A percentile compares a stretch with the other conserved stretches of the same genome.
Conservation (phyloP, 2,329 filamentous ascomycete genomes). For the Dactylonectria estremocensis region DNA sequence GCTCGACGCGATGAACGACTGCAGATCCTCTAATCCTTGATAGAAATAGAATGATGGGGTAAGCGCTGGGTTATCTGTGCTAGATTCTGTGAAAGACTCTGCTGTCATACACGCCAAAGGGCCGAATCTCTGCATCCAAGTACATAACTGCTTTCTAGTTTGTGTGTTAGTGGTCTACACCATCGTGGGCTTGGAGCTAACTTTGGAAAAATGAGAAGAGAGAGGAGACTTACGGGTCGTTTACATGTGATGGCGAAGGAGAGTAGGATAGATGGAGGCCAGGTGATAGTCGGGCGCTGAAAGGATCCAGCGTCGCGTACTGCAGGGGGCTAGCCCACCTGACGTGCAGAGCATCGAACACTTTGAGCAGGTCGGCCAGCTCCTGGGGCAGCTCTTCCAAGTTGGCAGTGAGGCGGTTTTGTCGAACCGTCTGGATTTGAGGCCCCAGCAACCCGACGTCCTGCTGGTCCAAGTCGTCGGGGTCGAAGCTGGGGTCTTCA, state of each 20-base stretch:
- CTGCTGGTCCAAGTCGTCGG: conserved; percentile 72
- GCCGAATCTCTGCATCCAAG: conserved; percentile 72
- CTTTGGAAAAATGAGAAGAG: background rate
- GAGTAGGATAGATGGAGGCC: conserved; percentile 88
- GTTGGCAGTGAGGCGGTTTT: conserved; percentile 83
- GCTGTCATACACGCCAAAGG: conserved; percentile 66
- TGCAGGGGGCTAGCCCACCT: conserved; percentile 78
- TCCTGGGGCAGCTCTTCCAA: conserved; percentile 81
- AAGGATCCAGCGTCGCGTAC: conserved; percentile 76
- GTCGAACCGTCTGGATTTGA: conserved; percentile 76
- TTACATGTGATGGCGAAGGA: conserved; percentile 55
- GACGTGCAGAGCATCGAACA: conserved; percentile 81
- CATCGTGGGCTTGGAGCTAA: background rate
- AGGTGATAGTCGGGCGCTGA: conserved; percentile 81
- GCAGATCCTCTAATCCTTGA: conserved; percentile 72
- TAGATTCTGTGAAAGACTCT: conserved; percentile 72
- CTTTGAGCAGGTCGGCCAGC: conserved; percentile 73
- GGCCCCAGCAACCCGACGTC: conserved; percentile 69
- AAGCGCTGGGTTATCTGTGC: conserved; percentile 50
- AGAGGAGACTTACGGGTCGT: conserved; percentile 42
- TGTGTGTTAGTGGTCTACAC: conserved; percentile 11
- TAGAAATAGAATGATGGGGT: conserved; percentile 79
- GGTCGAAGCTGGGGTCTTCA: conserved; percentile 75
- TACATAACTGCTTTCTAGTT: conserved; percentile 68
- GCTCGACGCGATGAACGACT: conserved; percentile 68